Conservation (phyloP, 2,329 filamentous ascomycete species). For the Lachnellula suecica region DNA sequence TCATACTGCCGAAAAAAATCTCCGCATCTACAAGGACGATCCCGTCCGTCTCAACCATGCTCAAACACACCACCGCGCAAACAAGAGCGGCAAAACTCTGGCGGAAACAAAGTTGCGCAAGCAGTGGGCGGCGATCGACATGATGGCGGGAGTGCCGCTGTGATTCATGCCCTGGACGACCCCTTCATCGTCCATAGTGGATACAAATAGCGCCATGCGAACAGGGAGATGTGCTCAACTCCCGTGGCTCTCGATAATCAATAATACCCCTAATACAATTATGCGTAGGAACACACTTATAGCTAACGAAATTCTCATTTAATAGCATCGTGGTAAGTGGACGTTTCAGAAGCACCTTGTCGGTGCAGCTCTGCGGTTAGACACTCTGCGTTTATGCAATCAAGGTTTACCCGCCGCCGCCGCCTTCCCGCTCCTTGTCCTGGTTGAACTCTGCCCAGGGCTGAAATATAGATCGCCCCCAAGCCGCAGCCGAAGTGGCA, state of each 20-base stretch:
- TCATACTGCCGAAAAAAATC: background rate
- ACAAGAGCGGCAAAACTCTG: background rate
- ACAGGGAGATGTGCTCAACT: too few species aligned
- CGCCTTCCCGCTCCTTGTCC: too few species aligned
- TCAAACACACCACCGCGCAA: background rate
- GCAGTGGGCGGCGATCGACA: background rate
- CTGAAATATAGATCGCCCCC: background rate
- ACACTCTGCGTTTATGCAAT: background rate
- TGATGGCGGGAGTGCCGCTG: conserved; percentile 5
- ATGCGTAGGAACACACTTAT: background rate
- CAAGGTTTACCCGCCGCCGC: background rate
- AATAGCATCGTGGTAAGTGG: background rate
- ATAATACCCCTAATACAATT: background rate
- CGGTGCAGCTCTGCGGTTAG: background rate
- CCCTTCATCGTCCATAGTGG: background rate
- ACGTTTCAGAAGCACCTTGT: background rate
- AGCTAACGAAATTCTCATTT: background rate
- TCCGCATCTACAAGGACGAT: background rate
- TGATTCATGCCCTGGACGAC: background rate
- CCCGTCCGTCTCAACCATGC: background rate
- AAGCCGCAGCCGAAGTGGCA: background rate
- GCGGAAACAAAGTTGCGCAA: too few species aligned
- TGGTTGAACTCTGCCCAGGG: background rate
- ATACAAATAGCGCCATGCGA: background rate
- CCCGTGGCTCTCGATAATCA: too few species aligned